Conservation (phyloP, 2,329 filamentous ascomycete genomes). For the Passalora sequoiae region DNA sequence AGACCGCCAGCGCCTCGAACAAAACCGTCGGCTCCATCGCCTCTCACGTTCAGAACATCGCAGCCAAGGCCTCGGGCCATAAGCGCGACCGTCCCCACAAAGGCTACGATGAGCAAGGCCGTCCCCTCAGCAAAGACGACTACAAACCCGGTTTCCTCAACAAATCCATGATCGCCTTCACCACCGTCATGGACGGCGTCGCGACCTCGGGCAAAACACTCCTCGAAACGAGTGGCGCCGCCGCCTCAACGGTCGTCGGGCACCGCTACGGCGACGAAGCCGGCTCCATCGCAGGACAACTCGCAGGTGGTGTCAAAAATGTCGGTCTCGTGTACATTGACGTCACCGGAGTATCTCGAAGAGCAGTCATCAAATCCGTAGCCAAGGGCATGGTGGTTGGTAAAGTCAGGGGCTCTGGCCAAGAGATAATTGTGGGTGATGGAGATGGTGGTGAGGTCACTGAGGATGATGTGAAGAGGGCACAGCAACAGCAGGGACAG, state of each 20-base stretch:
- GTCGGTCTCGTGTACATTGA: slow-evolving; percentile 97
- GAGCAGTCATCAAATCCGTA: slow-evolving; percentile 87
- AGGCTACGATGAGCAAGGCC: slow-evolving; percentile 66
- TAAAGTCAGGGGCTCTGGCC: slow-evolving; percentile 66
- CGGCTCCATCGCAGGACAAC: slow-evolving; percentile 65
- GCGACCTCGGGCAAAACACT: slow-evolving; percentile 79
- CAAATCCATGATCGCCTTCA: slow-evolving; percentile 94
- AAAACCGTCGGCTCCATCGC: slow-evolving; percentile 82
- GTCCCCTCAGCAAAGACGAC: slow-evolving; percentile 44
- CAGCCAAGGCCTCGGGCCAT: slow-evolving; percentile 66
- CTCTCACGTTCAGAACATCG: slow-evolving; percentile 83
- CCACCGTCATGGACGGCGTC: slow-evolving; percentile 87
- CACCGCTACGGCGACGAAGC: slow-evolving; percentile 87
- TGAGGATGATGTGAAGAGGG: slow-evolving; percentile 35
- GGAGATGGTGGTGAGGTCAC: slow-evolving; percentile 50
- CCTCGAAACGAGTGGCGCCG: slow-evolving; percentile 65
- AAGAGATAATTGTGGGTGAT: slow-evolving; percentile 68
- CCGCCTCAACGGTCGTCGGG: slow-evolving; percentile 80
- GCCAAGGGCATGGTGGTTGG: slow-evolving; percentile 95
- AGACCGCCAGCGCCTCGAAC: slow-evolving; percentile 72
- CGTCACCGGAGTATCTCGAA: slow-evolving; percentile 82
- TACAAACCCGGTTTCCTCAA: slow-evolving; percentile 93
- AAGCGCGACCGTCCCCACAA: slow-evolving; percentile 51
- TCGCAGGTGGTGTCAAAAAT: slow-evolving; percentile 88
- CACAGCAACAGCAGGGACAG: slow-evolving; percentile 29